Base-by-base conservation (phyloP, 2,329 filamentous ascomycete species). In the Fusarium siculi region DNA sequence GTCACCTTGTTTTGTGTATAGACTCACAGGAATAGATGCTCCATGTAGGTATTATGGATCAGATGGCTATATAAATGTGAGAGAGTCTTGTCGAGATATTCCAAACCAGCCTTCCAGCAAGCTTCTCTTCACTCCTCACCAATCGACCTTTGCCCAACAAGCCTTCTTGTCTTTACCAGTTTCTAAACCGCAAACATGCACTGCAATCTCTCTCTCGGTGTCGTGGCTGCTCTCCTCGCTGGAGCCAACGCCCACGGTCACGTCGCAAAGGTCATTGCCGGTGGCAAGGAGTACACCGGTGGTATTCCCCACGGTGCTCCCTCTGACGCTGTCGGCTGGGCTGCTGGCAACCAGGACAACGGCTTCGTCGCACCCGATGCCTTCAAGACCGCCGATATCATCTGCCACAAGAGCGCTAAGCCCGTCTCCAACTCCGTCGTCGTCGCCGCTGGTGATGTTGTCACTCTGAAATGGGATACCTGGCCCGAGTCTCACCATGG, bases 401-500 rank as follows among this genome's bases (percentile, higher is more conserved):
- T 85, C 75, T 88, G 86, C 78, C 84, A 87, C 78, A 82, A 82
- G 66, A 79, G 74, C 25, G 84, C 83, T 25, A 82, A 76, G 19
- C 81, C 84, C 32, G 85, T 82, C 15, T 66, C 79, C 43, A 80
- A 82, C 61, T 81, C 81, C 23, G 82, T 84, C 39, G 76, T 76
- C 6, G 87, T 92, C 42, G 83, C 85, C n/a, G 91, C 91, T 19
- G 92, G 91, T 69, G 84, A 84, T 71, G 84, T 84, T 14, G 79
- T 93, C 73, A 83, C 87, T 66, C 81, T 93, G 40, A 85, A 89
- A 75, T 93, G 91, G 91, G 88, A 85, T 65, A 83, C 83, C 21
- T 93, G 91, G 91, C 91, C 91, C n/a, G 84, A 87, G 15, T 87
- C 85, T 61, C 86, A 93, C 82, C 85, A 90, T 72, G 89, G 89